Evolutionary conservation across 495 filamentous ascomycete species (phyloP).

Genomic region (Talaromyces nanjingensis): DNA sequence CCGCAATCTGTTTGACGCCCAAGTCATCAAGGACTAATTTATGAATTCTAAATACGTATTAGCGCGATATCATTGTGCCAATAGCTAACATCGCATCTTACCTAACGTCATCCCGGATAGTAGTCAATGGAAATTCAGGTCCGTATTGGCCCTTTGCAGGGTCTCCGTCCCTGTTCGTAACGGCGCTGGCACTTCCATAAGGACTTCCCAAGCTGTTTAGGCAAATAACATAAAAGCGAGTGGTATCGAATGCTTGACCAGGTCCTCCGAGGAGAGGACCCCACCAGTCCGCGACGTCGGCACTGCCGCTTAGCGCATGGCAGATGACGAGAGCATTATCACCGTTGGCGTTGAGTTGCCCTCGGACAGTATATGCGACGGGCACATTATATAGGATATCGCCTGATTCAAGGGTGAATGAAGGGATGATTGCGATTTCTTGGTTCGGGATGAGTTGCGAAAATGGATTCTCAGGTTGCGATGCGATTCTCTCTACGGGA

Average conservation of each 20-base stretch:
- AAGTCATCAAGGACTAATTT: slow-evolving; percentile 86
- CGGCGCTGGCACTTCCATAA: slow-evolving; percentile 92
- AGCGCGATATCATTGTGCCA: slow-evolving; percentile 1
- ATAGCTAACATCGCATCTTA: slow-evolving; percentile 30
- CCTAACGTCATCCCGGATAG: slow-evolving; percentile 92
- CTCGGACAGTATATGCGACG: slow-evolving; percentile 84
- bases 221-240: slow-evolving; percentile 90
- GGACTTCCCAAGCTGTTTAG: slow-evolving; percentile 95
- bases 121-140: slow-evolving; percentile 93
- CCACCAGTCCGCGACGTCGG: slow-evolving; percentile 98
- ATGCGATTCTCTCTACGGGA: slow-evolving; percentile 56
- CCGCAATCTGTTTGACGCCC: slow-evolving; percentile 77
- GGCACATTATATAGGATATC: slow-evolving; percentile 82
- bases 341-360: slow-evolving; percentile 61
- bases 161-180: slow-evolving; percentile 79
- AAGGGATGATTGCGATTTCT: slow-evolving; percentile 74
- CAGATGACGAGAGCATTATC: slow-evolving; percentile 97
- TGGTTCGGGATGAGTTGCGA: slow-evolving; percentile 80
- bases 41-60: slow-evolving; percentile 58
- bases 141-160: slow-evolving; percentile 72
- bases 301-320: slow-evolving; percentile 91
- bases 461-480: slow-evolving; percentile 89
- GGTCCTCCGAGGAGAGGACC: slow-evolving; percentile 84
- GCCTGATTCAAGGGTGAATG: slow-evolving; percentile 90
- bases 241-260: slow-evolving; percentile 86